These are phyloP conservation scores for Sambucus nigra DNA, from an alignment of 129 eudicot species.

Conservation along the genomic window DNA sequence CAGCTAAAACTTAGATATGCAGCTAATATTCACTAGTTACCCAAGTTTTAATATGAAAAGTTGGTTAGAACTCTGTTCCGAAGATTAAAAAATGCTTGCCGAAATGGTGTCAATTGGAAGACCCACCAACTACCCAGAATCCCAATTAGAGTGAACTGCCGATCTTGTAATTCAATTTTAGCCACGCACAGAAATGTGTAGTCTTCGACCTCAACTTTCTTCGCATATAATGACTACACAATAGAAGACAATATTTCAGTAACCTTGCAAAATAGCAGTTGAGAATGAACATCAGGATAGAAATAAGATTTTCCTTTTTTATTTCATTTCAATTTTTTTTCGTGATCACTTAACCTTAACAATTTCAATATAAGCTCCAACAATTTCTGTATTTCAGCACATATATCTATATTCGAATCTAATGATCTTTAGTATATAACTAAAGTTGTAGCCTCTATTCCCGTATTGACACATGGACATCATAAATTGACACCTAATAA, in stretches of 20 bases:
- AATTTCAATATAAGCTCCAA: neutral
- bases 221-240: conserved; percentile 47
- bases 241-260: neutral
- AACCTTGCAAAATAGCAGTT: neutral
- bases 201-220: conserved; percentile 52
- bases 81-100: conserved; percentile 20
- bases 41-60: neutral
- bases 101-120: conserved; percentile 27
- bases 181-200: conserved; percentile 45
- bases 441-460: too few relatives aligned
- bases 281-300: too few relatives aligned
- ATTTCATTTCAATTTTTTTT: too few relatives aligned
- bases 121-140: conserved; percentile 75
- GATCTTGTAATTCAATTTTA: conserved; percentile 40
- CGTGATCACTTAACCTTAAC: neutral
- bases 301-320: too few relatives aligned
- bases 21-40: neutral
- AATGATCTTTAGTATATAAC: too few relatives aligned
- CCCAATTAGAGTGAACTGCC: conserved; percentile 40
- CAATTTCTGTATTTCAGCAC: neutral
- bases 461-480: too few relatives aligned
- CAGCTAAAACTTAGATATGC: too few relatives aligned
- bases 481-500: too few relatives aligned
- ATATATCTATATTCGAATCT: too few relatives aligned
- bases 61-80: conserved; percentile 14